Base-by-base conservation (phyloP, 2,329 filamentous ascomycete species). In the Dactylellina drechsleri region DNA sequence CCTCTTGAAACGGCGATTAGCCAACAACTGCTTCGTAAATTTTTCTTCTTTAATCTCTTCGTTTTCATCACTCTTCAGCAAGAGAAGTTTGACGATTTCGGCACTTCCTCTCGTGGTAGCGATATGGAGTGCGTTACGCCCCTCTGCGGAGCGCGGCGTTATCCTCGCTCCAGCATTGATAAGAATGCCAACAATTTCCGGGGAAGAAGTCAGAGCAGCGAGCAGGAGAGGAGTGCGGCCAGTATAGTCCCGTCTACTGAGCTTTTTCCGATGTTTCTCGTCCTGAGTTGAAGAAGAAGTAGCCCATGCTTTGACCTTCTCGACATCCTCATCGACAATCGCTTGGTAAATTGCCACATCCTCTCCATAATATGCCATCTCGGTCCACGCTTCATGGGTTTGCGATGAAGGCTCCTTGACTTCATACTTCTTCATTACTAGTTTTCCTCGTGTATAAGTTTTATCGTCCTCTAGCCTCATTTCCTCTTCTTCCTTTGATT, bases 321-420 rank as follows among this genome's bases (percentile, higher is more conserved):
- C 88, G 2, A 90, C 78, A 80, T 96, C 89, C 1, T 86, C 84
- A 78, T 93, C 89, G 2, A 93, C 88, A 68, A 96, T 96, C 0
- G 91, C 92, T 79, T 93, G 90, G 79, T 91, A 96, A 1, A 96
- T 85, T 15, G 87, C 84, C 45, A 88, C 88, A 0, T 91, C 93
- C 77, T 93, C 91, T 10, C 91, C 91, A 41, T 95, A 86, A 77
- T 96, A 96, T 0, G 92, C 92, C 91, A 95, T 95, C 77, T 93
- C 59, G 4, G 43, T 54, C 66, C 66, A 72, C 20, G 10, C 20
- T 16, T 65, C 66, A 43, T 72, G 57, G 2, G 58, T 45, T 31
- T 20, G 52, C 10, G 31, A 0, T 28, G 43, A 28, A 31, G 41
- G 85, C 87, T 26, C 31, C 5, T 8, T 5, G 1, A 36, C 31